Conservation (phyloP, 768 basidiomycete species). For the Mycena pura region DNA sequence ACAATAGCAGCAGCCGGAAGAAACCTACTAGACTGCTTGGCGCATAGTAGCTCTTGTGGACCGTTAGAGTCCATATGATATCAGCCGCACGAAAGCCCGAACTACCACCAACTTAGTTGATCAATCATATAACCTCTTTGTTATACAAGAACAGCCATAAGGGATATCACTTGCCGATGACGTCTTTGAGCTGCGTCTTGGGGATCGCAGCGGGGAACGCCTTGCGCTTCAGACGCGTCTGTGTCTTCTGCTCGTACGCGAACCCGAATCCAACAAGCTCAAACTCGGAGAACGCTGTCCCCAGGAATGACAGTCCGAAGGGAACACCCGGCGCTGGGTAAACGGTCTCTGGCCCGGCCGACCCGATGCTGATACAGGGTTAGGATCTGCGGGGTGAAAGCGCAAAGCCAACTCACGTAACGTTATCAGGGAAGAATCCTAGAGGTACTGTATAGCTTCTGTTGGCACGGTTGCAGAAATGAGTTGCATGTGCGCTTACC, state of each 20-base stretch:
- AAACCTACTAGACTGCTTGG: too few relatives aligned
- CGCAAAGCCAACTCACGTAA: conserved; percentile 30
- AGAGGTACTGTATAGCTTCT: conserved; percentile 54
- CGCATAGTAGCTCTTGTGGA: too few relatives aligned
- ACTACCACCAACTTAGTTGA: too few relatives aligned
- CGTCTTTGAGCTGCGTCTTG: conserved; percentile 52
- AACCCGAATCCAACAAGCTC: conserved; percentile 63
- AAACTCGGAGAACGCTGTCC: conserved; percentile 67
- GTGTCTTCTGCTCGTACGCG: conserved; percentile 71
- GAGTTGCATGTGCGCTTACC: conserved; percentile 42
- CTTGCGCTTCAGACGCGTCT: conserved; percentile 52
- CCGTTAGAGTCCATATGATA: too few relatives aligned
- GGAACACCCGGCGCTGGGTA: conserved; percentile 64
- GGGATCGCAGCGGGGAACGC: conserved; percentile 63
- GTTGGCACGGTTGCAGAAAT: neutral
- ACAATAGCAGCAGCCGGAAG: too few relatives aligned
- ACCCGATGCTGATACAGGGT: conserved; percentile 26
- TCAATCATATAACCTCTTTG: too few relatives aligned
- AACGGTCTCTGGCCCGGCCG: conserved; percentile 49
- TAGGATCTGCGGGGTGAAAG: neutral
- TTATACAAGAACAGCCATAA: neutral
- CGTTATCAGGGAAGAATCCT: conserved; percentile 60
- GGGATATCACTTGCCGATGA: conserved; percentile 35
- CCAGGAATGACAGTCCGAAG: conserved; percentile 67
- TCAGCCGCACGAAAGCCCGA: too few relatives aligned